Evolutionary conservation across 805 yeast genomes (phyloP), one percentile per base, ranked within the genome.

Genomic region (Saturnispora diversa): DNA sequence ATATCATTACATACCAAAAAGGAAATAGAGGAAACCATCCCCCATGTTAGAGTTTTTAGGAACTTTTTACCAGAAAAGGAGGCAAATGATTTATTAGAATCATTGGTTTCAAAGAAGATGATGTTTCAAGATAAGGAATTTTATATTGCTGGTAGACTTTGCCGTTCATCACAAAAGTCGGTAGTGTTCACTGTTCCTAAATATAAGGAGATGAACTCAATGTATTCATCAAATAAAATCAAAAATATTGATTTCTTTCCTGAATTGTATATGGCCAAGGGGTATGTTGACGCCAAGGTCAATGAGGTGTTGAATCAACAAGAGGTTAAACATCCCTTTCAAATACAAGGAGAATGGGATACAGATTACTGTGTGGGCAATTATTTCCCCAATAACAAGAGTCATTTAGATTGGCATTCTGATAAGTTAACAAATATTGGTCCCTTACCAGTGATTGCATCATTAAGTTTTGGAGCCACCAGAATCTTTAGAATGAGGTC

Each of bases 371-470:
- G 77, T 17, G 66, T 80, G 4, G 71, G 73, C 15, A 83, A 83
- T 49, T 60, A 64, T 39, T 84, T 75, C 56, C 70, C 68, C 6
- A 59, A 62, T 5, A 65, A 70, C 7, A 58, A 63, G 5, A 72
- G 72, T 44, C 65, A 75, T 44, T 66, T 83, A 24, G 86, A 80
- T 37, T 82, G 79, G 75, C 94, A 84, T 55, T 77, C 87, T 2
- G 94, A 84, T 56, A 70, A 83, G 42, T 55, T 84, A 46, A 77
- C 85, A 0, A 68, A 76, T 37, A 67, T 82, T 17, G 94, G 94
- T 0, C 88, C 92, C 0, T 72, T 77, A 43, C 76, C 83, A 5
- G 66, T 67, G 28, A 75, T 84, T 35, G 85, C 79, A 0, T 77
- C 88, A 1, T 39, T 82, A 2, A 75, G 84, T 3, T 52, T 84